Evolutionary conservation across 306 rosid genomes (phyloP), one percentile per base, ranked within the genome.

Genomic region (Acacia crassicarpa): DNA sequence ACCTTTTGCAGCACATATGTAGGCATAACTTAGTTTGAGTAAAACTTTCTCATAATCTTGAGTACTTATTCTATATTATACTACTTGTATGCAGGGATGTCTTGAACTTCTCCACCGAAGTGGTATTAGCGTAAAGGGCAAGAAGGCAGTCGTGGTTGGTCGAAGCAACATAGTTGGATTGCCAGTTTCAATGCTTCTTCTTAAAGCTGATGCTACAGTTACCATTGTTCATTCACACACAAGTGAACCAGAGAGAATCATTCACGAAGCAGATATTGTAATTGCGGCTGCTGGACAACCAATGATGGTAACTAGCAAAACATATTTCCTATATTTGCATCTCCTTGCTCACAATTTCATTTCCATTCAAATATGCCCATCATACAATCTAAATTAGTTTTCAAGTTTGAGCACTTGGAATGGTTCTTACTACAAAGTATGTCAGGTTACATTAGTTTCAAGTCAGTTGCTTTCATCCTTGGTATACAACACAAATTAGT

Each of bases 201-300:
- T 91, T 86, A 93, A 93, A 89, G 97, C 85, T 49, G 94, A 93
- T 89, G 98, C 97, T 41, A 95, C 98, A 4, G 95, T 95, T 76
- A 86, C 95, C 38, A 58, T 89, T 71, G 94, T 91, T 38, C 98
- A 93, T 84, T 93, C 99, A 8, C 93, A 25, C 76, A 84, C 99
- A 72, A 80, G 76, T 53, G 85, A 93, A 71, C 92, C 92, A 3
- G 94, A 93, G 85, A 84, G 76, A 44, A 77, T 91, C 84, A 83
- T 95, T 59, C 90, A 88, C 3, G 93, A 95, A 82, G 94, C 98
- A 3, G 99, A 93, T 85, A 93, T 95, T 78, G 80, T 92, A 30
- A 93, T 93, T 83, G 99, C 99, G 65, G 99, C 98, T 75, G 96
- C 98, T 59, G 99, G 97, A 77, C 98, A 95, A 82, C 86, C 98